Evolutionary conservation across 2,329 filamentous ascomycete species (phyloP), one percentile per base, ranked within the genome.

Genomic region (Lachnellula occidentalis): DNA sequence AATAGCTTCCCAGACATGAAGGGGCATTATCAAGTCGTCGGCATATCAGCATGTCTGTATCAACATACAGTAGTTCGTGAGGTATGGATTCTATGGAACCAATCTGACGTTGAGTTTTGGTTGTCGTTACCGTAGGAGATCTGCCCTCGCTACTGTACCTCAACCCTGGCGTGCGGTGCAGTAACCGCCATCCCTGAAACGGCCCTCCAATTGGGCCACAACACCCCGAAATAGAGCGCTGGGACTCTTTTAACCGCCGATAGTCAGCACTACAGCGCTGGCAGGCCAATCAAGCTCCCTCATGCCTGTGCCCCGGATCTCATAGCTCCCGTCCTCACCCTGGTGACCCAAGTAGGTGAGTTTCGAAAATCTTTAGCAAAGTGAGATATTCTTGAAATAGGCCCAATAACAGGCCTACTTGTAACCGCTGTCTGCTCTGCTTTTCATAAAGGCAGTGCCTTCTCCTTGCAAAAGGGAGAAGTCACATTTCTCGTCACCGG

Each of bases 381-480:
- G 45, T 37, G 42, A 51, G 48, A 31, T 53, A 48, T 54, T 53
- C 34, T 50, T 14, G 45, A 34, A 7, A 43, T 37, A 45, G 63
- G 52, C 64, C 64, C 64, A 66, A 65, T 66, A 47, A 61, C 56
- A 58, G 63, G 56, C 64, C 59, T 34, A 19, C 52, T 49, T 53
- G 56, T 59, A 62, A 50, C 51, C 63, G 64, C 64, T 63, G 53
- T 15, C 36, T n/a, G 14, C 48, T 46, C 49, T 56, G 54, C 42
- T 53, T 58, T 63, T 63, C 63, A 57, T 51, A 37, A 58, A 52
- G 48, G 50, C 51, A 43, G 27, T 27, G 39, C 51, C 53, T 55
- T 56, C 63, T 58, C 34, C 57, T 55, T 58, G 45, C 34, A 56
- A 49, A 49, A 51, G 31, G 24, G 43, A 51, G 50, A n/a, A n/a